A percentile compares a stretch with the other conserved stretches of the same genome.
These are phyloP conservation scores for Aegilops sharonensis DNA, from an alignment of 176 grass and related monocot genomes.

Conservation along the genomic window DNA sequence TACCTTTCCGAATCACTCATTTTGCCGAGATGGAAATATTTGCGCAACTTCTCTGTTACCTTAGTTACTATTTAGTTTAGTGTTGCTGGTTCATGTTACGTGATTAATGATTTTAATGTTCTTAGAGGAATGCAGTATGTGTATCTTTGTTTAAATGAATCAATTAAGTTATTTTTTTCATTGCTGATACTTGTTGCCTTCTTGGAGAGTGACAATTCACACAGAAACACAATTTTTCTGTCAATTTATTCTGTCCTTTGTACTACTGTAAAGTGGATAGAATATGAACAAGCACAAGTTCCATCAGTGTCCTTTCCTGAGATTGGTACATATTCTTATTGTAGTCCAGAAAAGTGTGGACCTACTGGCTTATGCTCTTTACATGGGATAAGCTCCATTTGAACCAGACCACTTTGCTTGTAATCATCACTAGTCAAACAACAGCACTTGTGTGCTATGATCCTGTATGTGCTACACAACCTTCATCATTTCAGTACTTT, in stretches of 20 bases:
- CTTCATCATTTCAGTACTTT: constrained; percentile 36
- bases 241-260: constrained; percentile 47
- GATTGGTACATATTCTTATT: constrained; percentile 85
- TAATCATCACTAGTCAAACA: constrained; percentile 51
- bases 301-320: constrained; percentile 72
- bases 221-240: constrained; percentile 43
- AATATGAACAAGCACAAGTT: constrained; percentile 77
- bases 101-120: constrained; percentile 22
- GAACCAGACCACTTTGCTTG: constrained; percentile 52
- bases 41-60: constrained; percentile 10
- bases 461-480: constrained; percentile 33
- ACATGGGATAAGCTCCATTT: constrained; percentile 48
- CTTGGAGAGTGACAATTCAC: constrained; percentile 31
- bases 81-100: not conserved
- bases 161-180: constrained; percentile 3
- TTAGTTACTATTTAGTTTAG: constrained; percentile 12
- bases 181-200: constrained; percentile 28
- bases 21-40: not conserved
- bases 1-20: constrained; percentile 25
- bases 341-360: constrained; percentile 40
- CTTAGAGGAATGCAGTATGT: constrained; percentile 11
- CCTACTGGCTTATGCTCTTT: constrained; percentile 42
- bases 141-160: constrained; percentile 23
- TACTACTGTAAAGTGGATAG: constrained; percentile 63
- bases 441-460: constrained; percentile 42